Conservation (phyloP, 2,329 filamentous ascomycete genomes). For the Ambrosiella xylebori region DNA sequence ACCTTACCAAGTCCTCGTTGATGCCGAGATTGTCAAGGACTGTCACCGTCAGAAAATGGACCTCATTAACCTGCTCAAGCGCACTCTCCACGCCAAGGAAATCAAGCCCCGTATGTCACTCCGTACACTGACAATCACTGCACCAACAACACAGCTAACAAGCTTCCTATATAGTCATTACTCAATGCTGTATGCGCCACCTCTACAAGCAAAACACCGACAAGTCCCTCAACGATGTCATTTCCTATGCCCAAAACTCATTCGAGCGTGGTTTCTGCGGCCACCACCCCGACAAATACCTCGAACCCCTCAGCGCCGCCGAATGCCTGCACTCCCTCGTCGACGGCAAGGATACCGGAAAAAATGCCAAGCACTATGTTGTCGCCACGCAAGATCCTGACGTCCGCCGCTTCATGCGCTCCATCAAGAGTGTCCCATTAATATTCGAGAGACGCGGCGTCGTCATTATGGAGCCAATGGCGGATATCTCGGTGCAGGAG, state of each 20-base stretch:
- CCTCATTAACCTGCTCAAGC: constrained; percentile 55
- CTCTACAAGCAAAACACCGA: constrained; percentile 48
- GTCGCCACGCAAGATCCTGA: constrained; percentile 56
- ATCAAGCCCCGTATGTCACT: constrained; percentile 52
- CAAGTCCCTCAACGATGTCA: constrained; percentile 38
- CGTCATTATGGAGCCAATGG: constrained; percentile 58
- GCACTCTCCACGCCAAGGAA: constrained; percentile 66
- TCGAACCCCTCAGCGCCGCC: constrained; percentile 48
- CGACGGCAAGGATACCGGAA: constrained; percentile 52
- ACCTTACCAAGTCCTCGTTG: constrained; percentile 83
- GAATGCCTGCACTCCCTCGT: constrained; percentile 62
- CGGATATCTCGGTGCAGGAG: constrained; percentile 42
- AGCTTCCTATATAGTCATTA: constrained; percentile 42
- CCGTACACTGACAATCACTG: not conserved
- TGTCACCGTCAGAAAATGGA: constrained; percentile 80
- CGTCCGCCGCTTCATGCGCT: constrained; percentile 44
- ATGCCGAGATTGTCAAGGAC: constrained; percentile 70
- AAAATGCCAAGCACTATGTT: constrained; percentile 65
- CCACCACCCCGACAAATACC: constrained; percentile 55
- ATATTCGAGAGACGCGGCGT: constrained; percentile 67
- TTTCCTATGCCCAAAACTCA: constrained; percentile 52
- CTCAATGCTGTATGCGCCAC: constrained; percentile 65
- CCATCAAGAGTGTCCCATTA: constrained; percentile 54
- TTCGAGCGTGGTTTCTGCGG: constrained; percentile 63
- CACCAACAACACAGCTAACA: not conserved